Evolutionary conservation across 306 rosid genomes (phyloP).

Genomic region (Quercus agrifolia): DNA sequence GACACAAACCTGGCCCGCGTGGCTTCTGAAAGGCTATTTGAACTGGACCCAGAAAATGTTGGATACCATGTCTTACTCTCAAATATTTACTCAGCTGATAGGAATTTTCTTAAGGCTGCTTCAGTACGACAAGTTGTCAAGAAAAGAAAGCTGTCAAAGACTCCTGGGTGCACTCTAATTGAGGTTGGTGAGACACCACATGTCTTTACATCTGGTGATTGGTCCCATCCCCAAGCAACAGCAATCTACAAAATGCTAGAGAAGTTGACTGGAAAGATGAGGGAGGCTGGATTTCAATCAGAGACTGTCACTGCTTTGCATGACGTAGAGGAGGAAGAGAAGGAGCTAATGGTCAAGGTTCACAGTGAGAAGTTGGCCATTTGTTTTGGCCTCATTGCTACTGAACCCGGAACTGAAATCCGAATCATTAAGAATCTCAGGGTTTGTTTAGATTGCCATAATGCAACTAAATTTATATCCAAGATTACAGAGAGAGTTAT

Average conservation of each 20-base stretch:
- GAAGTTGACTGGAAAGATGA: conserved; percentile 75
- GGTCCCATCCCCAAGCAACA: conserved; percentile 62
- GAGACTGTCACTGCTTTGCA: conserved; percentile 77
- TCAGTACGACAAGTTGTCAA: conserved; percentile 67
- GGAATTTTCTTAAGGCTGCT: conserved; percentile 90
- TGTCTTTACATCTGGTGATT: conserved; percentile 80
- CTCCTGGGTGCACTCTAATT: conserved; percentile 90
- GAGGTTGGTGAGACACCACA: conserved; percentile 69
- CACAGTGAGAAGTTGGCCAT: conserved; percentile 92
- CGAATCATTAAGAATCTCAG: conserved; percentile 92
- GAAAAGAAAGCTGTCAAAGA: conserved; percentile 70
- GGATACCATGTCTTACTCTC: conserved; percentile 89
- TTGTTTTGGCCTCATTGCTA: conserved; percentile 79
- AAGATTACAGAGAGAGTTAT: conserved; percentile 81
- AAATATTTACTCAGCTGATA: conserved; percentile 73
- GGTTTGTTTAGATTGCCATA: conserved; percentile 93
- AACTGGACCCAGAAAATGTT: conserved; percentile 64
- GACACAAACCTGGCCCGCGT: conserved; percentile 55
- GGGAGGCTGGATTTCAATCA: conserved; percentile 73
- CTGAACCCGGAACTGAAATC: conserved; percentile 80
- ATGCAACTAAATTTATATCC: conserved; percentile 83
- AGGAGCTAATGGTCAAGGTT: conserved; percentile 82
- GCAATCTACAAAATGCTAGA: conserved; percentile 82
- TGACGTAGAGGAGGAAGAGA: conserved; percentile 98
- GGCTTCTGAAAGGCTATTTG: conserved; percentile 84